A percentile compares a stretch with the other conserved stretches of the same genome.
phyloP scores from a whole-genome alignment of 768 basidiomycete species.

The Agrocybe chaxingu region DNA sequence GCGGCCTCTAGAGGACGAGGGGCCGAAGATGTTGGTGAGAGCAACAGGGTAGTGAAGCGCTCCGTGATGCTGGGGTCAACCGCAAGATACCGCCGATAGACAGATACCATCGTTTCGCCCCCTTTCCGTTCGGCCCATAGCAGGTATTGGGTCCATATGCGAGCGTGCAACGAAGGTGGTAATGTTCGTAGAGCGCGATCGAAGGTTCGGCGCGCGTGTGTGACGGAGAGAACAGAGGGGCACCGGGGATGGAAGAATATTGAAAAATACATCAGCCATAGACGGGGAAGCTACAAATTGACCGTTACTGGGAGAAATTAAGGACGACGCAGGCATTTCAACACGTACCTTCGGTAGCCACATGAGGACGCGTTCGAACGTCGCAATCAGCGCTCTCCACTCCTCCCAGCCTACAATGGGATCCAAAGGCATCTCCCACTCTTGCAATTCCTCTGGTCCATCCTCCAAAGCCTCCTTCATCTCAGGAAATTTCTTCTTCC shows the following conservation, averaged over 20 bases:
- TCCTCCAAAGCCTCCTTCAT: slow-evolving; percentile 90
- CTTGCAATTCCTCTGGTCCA: slow-evolving; percentile 72
- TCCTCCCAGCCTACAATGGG: slow-evolving; percentile 93
- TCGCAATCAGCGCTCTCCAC: slow-evolving; percentile 86
- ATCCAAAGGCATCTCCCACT: slow-evolving; percentile 87
- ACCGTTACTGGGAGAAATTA: slow-evolving; percentile 5
- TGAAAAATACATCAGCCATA: slow-evolving; percentile 93
- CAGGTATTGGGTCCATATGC: slow-evolving; percentile 92
- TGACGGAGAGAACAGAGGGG: slow-evolving; percentile 77
- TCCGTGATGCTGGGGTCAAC: slow-evolving; percentile 82
- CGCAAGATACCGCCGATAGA: slow-evolving; percentile 87
- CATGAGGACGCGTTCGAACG: slow-evolving; percentile 90
- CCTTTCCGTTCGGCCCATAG: slow-evolving; percentile 87
- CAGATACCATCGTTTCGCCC: slow-evolving; percentile 69
- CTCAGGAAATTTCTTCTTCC: slow-evolving; percentile 88
- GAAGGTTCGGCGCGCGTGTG: slow-evolving; percentile 91
- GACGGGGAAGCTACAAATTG: slow-evolving; percentile 69
- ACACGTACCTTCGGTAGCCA: slow-evolving; percentile 84
- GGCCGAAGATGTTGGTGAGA: slow-evolving; percentile 49
- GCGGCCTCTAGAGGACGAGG: slow-evolving; percentile 90
- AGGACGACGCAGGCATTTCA: slow-evolving; percentile 1
- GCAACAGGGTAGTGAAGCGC: slow-evolving; percentile 67
- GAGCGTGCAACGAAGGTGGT: slow-evolving; percentile 86
- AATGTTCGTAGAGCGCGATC: slow-evolving; percentile 93
- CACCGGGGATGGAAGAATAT: slow-evolving; percentile 88